Conservation (phyloP, 2,329 filamentous ascomycete genomes). For the Penicillium frequentans region DNA sequence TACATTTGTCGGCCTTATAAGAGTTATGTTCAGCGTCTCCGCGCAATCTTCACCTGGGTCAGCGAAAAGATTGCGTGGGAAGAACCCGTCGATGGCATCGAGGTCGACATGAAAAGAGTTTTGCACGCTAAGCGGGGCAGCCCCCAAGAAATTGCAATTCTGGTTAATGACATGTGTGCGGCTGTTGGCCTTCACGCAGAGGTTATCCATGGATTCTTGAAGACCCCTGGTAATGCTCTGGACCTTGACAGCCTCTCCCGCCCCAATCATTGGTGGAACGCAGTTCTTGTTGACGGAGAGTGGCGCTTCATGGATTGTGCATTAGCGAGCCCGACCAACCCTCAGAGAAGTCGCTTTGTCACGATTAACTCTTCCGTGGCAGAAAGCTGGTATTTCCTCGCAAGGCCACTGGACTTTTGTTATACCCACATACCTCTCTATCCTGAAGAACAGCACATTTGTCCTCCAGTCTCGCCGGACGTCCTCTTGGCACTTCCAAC, state of each 20-base stretch:
- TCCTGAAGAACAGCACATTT: conserved; percentile 87
- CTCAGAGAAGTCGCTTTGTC: conserved; percentile 74
- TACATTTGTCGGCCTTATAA: conserved; percentile 93
- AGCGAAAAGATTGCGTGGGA: conserved; percentile 96
- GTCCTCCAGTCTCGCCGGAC: conserved; percentile 82
- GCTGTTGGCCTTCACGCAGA: conserved; percentile 88
- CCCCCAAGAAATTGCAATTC: conserved; percentile 80
- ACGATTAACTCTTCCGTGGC: conserved; percentile 67
- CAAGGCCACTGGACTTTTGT: conserved; percentile 82
- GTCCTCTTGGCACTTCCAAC: conserved; percentile 83
- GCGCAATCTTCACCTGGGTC: conserved; percentile 97
- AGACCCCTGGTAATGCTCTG: conserved; percentile 78
- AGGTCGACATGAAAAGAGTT: conserved; percentile 75
- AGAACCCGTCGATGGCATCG: conserved; percentile 82
- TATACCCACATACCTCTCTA: conserved; percentile 93
- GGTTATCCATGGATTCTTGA: conserved; percentile 85
- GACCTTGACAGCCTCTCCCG: conserved; percentile 81
- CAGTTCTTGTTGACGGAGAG: conserved; percentile 86
- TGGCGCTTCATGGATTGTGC: conserved; percentile 97
- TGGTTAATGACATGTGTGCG: conserved; percentile 91
- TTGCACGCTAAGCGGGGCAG: conserved; percentile 82
- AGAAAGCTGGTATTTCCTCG: conserved; percentile 92
- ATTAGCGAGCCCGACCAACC: conserved; percentile 86
- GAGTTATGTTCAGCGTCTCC: conserved; percentile 86
- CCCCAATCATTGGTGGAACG: conserved; percentile 97